Evolutionary conservation across 257 asterid genomes (phyloP).

Genomic region (Jaltomata sinuosa): DNA sequence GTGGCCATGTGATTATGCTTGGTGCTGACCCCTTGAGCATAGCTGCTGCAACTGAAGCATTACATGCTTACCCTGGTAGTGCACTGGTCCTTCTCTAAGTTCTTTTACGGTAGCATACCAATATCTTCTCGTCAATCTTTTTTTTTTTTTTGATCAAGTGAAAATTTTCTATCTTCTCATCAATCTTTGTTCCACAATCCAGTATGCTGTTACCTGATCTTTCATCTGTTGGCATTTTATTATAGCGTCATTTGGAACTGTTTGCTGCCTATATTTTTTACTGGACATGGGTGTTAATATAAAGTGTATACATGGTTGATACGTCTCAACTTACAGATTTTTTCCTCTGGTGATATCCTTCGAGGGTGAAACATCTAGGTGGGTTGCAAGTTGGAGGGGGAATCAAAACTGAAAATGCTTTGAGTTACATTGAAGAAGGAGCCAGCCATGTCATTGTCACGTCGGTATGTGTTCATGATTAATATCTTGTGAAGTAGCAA

Average conservation of each 20-base stretch:
- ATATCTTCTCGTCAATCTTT: neutral
- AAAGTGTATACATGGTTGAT: slow-evolving; percentile 12
- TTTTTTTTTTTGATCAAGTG: too few relatives aligned
- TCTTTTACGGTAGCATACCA: neutral
- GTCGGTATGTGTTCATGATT: slow-evolving; percentile 50
- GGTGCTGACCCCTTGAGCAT: slow-evolving; percentile 88
- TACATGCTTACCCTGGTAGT: slow-evolving; percentile 87
- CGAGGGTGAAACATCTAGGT: slow-evolving; percentile 46
- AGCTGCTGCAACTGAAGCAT: slow-evolving; percentile 80
- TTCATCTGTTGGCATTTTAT: neutral
- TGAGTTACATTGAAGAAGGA: slow-evolving; percentile 76
- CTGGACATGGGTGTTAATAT: neutral
- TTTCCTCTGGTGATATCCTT: slow-evolving; percentile 33
- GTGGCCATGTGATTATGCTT: slow-evolving; percentile 97
- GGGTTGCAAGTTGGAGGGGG: slow-evolving; percentile 99
- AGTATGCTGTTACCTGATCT: neutral
- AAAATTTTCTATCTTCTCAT: too few relatives aligned
- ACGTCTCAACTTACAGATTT: slow-evolving; percentile 15
- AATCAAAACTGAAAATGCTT: slow-evolving; percentile 67
- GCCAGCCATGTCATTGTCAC: slow-evolving; percentile 98
- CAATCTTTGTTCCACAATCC: neutral
- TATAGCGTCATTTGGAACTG: neutral
- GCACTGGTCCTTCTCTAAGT: neutral
- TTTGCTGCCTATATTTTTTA: neutral
- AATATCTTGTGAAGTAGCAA: neutral